Evolutionary conservation across 345 rosid genomes (phyloP).

Genomic region (Toxicodendron radicans): DNA sequence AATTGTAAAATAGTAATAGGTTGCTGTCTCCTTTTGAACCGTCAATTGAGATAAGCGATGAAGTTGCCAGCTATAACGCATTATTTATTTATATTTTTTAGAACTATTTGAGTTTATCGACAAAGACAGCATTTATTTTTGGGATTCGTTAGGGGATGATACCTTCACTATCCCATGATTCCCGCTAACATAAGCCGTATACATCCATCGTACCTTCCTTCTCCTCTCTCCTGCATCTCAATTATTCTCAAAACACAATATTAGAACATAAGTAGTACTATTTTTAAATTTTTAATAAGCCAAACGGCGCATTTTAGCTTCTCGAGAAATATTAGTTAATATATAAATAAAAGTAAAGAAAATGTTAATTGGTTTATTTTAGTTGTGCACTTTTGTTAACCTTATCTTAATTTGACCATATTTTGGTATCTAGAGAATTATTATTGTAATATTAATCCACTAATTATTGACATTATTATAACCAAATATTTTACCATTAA

Average conservation of each 20-base stretch:
- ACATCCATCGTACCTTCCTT: slow-evolving; percentile 24
- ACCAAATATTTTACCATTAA: too few species aligned
- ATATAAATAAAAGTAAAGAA: too few species aligned
- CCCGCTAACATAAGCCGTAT: slow-evolving; percentile 36
- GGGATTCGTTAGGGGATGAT: slow-evolving; percentile 26
- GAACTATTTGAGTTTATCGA: slow-evolving; percentile 19
- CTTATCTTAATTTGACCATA: too few species aligned
- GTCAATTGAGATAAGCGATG: slow-evolving; percentile 27
- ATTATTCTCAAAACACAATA: neutral
- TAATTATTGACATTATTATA: too few species aligned
- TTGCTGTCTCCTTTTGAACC: slow-evolving; percentile 33
- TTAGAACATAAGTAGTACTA: neutral
- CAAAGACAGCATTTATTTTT: slow-evolving; percentile 29
- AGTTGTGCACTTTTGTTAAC: too few species aligned
- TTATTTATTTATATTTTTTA: slow-evolving; percentile 2
- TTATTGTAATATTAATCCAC: too few species aligned
- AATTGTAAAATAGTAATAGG: neutral
- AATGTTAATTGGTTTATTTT: too few species aligned
- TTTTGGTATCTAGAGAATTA: too few species aligned
- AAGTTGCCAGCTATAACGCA: slow-evolving; percentile 50
- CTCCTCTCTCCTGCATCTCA: neutral
- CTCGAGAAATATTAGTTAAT: neutral
- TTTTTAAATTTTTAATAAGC: neutral
- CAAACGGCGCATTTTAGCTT: slow-evolving; percentile 15
- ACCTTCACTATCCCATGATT: slow-evolving; percentile 29